A percentile compares a stretch with the other conserved stretches of the same genome.
Evolutionary conservation across 1,139 yeast species (phyloP).

Genomic region (Lodderomyces metapsilosis): DNA sequence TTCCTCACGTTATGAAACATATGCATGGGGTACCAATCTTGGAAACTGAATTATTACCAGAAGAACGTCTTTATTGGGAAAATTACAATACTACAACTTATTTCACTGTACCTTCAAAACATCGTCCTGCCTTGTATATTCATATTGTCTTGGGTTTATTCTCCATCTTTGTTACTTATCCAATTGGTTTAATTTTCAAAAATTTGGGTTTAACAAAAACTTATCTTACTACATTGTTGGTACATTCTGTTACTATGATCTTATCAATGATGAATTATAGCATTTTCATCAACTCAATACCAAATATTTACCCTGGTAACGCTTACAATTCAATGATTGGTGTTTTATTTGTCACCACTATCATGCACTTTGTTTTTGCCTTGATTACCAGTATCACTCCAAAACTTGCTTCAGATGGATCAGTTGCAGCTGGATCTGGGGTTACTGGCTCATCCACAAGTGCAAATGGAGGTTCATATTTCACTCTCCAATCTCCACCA

Average conservation of each 20-base stretch:
- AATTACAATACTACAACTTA: constrained; percentile 77
- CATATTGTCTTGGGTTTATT: constrained; percentile 52
- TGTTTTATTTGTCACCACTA: constrained; percentile 52
- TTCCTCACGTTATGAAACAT: constrained; percentile 53
- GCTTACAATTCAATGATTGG: constrained; percentile 68
- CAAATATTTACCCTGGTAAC: constrained; percentile 70
- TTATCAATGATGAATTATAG: constrained; percentile 58
- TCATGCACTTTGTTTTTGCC: constrained; percentile 57
- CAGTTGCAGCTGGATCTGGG: neutral
- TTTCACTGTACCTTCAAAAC: constrained; percentile 53
- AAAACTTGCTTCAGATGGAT: neutral
- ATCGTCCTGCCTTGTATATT: constrained; percentile 51
- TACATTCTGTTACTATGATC: constrained; percentile 47
- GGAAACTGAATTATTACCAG: constrained; percentile 64
- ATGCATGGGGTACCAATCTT: constrained; percentile 78
- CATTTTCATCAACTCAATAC: constrained; percentile 59
- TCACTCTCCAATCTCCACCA: constrained; percentile 18
- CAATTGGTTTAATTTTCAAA: constrained; percentile 65
- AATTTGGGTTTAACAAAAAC: constrained; percentile 51
- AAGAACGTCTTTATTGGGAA: constrained; percentile 78
- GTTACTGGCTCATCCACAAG: neutral
- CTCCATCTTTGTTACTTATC: constrained; percentile 62
- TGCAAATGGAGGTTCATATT: constrained; percentile 12
- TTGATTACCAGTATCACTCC: constrained; percentile 13
- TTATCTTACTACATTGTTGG: constrained; percentile 56